These are phyloP conservation scores for Davidsoniella australis DNA, from an alignment of 2,329 filamentous ascomycete species.

Conservation along the genomic window DNA sequence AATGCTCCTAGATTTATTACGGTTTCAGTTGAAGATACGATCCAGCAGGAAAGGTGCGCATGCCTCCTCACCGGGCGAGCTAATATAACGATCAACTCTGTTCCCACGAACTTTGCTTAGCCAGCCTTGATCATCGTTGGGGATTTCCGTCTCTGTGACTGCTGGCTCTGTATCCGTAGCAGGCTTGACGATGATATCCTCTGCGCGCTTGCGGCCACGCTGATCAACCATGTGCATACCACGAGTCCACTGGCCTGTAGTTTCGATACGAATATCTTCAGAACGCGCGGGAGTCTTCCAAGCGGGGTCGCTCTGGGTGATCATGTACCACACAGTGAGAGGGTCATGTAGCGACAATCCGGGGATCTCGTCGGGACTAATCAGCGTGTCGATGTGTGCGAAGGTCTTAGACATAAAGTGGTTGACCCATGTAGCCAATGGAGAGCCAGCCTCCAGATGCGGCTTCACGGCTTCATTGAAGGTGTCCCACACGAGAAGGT, in stretches of 20 bases:
- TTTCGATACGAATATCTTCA: constrained; percentile 82
- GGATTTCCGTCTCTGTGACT: constrained; percentile 30
- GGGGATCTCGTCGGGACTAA: constrained; percentile 38
- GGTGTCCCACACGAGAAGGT: constrained; percentile 43
- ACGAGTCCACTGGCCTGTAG: constrained; percentile 80
- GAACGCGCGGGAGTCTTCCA: constrained; percentile 41
- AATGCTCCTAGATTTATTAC: constrained; percentile 9
- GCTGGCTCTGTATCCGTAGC: constrained; percentile 25
- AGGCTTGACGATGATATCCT: constrained; percentile 23
- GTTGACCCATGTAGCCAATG: constrained; percentile 55
- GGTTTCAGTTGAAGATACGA: constrained; percentile 38
- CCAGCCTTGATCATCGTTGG: constrained; percentile 64
- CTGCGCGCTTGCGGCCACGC: constrained; percentile 39
- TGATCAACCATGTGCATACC: constrained; percentile 80
- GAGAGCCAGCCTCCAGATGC: constrained; percentile 44
- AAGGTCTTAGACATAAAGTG: constrained; percentile 59
- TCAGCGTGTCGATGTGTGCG: constrained; percentile 46
- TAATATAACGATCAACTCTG: constrained; percentile 56
- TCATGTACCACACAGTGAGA: constrained; percentile 61
- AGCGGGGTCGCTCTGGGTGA: constrained; percentile 39
- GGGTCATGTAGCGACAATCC: constrained; percentile 61
- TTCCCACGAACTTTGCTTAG: constrained; percentile 59
- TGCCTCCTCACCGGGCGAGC: constrained; percentile 46
- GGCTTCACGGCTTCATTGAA: constrained; percentile 40
- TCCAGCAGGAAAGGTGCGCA: constrained; percentile 52